Evolutionary conservation across 2,329 filamentous ascomycete species (phyloP).

Genomic region (Cadophora luteo-olivacea): DNA sequence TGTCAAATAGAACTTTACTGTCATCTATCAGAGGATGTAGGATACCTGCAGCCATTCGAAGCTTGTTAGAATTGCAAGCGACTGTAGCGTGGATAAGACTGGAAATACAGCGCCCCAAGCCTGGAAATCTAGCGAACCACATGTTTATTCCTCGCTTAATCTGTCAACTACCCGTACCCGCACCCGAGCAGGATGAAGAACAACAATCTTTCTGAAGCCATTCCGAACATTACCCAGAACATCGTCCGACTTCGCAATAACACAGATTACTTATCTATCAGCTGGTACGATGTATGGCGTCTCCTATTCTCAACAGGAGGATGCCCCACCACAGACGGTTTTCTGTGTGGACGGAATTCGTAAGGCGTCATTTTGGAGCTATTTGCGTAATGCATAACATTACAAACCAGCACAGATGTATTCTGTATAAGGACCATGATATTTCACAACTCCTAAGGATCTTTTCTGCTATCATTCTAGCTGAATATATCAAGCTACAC

Average conservation of each 20-base stretch:
- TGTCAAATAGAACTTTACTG: too few relatives aligned
- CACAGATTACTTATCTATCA: neutral
- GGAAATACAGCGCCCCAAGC: neutral
- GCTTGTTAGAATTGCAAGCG: too few relatives aligned
- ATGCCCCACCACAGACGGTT: neutral
- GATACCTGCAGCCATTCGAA: too few relatives aligned
- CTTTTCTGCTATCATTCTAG: neutral
- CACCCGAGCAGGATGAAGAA: too few relatives aligned
- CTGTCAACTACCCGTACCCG: neutral
- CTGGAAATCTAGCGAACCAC: neutral
- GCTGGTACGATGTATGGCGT: neutral
- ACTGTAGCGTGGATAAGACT: neutral
- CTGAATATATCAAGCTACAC: neutral
- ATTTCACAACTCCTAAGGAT: neutral
- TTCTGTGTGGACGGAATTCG: constrained; percentile 7
- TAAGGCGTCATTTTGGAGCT: constrained; percentile 17
- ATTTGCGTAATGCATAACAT: constrained; percentile 4
- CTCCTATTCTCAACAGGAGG: neutral
- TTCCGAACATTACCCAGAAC: neutral
- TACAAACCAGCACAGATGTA: constrained; percentile 11
- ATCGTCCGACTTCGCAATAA: neutral
- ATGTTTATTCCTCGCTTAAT: neutral
- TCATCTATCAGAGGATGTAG: too few relatives aligned
- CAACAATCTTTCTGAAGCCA: neutral
- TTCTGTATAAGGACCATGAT: neutral